Percentiles rank a stretch among this genome's conserved stretches.
These are phyloP conservation scores for Saturnispora mendoncae DNA, from an alignment of 805 yeast genomes.

Conservation along the genomic window DNA sequence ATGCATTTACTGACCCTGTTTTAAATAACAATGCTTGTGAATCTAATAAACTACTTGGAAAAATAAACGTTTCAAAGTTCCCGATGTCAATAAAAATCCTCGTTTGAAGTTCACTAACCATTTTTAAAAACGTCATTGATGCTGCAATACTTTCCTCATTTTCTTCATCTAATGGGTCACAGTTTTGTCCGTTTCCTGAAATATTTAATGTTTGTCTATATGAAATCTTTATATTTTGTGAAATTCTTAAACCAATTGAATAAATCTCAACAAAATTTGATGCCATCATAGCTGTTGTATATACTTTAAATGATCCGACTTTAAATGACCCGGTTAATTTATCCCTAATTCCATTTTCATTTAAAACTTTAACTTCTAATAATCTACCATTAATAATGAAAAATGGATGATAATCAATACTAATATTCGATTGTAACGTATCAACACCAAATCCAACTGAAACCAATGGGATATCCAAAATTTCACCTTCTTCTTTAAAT, in stretches of 20 bases:
- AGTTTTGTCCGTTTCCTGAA: not conserved
- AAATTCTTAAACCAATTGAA: slow-evolving; percentile 59
- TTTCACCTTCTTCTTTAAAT: slow-evolving; percentile 47
- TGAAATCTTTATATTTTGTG: slow-evolving; percentile 62
- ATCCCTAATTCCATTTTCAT: slow-evolving; percentile 51
- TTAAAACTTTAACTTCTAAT: slow-evolving; percentile 50
- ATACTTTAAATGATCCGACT: slow-evolving; percentile 48
- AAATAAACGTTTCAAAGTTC: slow-evolving; percentile 50
- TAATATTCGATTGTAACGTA: slow-evolving; percentile 47
- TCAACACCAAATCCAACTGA: slow-evolving; percentile 50
- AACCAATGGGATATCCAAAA: slow-evolving; percentile 56
- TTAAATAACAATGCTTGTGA: slow-evolving; percentile 60
- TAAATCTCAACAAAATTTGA: slow-evolving; percentile 73
- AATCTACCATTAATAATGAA: slow-evolving; percentile 47
- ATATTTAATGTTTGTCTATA: slow-evolving; percentile 66
- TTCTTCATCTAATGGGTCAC: not conserved
- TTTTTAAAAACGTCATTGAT: slow-evolving; percentile 19
- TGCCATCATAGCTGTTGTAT: slow-evolving; percentile 76
- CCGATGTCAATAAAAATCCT: slow-evolving; percentile 57
- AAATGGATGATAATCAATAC: slow-evolving; percentile 83
- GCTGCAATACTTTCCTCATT: slow-evolving; percentile 1
- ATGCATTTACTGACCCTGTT: slow-evolving; percentile 45
- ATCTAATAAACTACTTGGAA: slow-evolving; percentile 77
- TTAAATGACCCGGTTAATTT: slow-evolving; percentile 44
- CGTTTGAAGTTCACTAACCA: slow-evolving; percentile 47